Conservation (phyloP, 768 basidiomycete species). For the Coprinopsis cinerea region DNA sequence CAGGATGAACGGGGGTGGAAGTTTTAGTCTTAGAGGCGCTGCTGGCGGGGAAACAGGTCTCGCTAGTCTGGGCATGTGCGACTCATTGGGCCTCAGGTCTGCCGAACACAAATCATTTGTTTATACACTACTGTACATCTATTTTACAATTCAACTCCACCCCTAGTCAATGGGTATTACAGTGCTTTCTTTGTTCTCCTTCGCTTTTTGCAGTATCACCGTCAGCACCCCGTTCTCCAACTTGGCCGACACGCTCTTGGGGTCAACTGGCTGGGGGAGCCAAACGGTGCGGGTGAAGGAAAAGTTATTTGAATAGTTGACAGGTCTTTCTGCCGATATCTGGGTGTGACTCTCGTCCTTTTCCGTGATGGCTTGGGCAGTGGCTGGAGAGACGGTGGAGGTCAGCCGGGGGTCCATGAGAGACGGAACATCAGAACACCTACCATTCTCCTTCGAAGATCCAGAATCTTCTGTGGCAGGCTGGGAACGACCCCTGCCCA, state of each 20-base stretch:
- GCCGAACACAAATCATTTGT: not conserved
- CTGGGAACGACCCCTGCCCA: constrained; percentile 20
- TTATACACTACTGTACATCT: not conserved
- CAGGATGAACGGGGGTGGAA: constrained; percentile 14
- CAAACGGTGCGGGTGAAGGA: constrained; percentile 67
- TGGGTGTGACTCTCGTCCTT: constrained; percentile 32
- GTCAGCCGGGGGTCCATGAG: not conserved
- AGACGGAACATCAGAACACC: not conserved
- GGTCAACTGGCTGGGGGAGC: constrained; percentile 61
- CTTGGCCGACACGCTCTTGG: constrained; percentile 52
- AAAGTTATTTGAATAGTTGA: constrained; percentile 39
- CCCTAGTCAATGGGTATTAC: constrained; percentile 36
- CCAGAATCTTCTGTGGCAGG: constrained; percentile 16
- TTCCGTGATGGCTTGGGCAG: constrained; percentile 12
- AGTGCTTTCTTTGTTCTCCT: constrained; percentile 46
- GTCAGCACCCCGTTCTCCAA: constrained; percentile 67
- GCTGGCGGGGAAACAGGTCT: constrained; percentile 6
- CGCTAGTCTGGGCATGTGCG: constrained; percentile 1
- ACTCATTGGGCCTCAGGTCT: no score
- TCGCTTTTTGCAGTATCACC: constrained; percentile 51
- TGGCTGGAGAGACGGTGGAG: not conserved
- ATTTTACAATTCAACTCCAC: not conserved
- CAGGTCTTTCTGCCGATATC: constrained; percentile 53
- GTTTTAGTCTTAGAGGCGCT: constrained; percentile 13
- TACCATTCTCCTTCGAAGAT: constrained; percentile 6